Evolutionary conservation across 345 rosid species (phyloP).

Genomic region (Clausena lansium): DNA sequence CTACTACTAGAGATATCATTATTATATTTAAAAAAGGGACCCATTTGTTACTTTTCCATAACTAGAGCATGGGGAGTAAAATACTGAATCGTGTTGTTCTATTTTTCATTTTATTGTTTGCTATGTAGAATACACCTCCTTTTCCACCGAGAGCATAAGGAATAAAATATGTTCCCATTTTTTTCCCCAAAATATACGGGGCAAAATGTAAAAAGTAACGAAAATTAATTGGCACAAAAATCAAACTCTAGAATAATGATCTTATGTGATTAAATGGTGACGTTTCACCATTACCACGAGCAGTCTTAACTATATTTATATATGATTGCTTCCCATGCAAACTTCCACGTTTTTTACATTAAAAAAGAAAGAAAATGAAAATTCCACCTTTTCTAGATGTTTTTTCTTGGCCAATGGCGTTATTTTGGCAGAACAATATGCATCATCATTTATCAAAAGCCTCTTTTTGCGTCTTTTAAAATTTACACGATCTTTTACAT

Average conservation of each 20-base stretch:
- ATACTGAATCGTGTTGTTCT: background rate
- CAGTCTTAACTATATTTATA: conserved; percentile 10
- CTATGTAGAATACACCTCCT: no score
- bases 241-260: background rate
- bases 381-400: background rate
- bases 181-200: no score
- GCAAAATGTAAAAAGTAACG: no score
- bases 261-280: conserved; percentile 9
- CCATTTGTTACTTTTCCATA: background rate
- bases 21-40: background rate
- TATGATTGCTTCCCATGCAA: conserved; percentile 28
- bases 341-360: conserved; percentile 3
- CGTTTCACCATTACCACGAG: conserved; percentile 21
- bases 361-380: no score
- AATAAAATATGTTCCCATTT: no score
- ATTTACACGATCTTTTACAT: background rate
- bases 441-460: no score
- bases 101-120: no score
- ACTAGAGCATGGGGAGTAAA: background rate
- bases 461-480: no score
- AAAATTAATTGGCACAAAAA: background rate
- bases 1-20: background rate
- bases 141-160: background rate
- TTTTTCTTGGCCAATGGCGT: background rate
- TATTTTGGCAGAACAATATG: background rate